Evolutionary conservation across 176 grass and related monocot species (phyloP).

Genomic region (Saccharum spontaneum): DNA sequence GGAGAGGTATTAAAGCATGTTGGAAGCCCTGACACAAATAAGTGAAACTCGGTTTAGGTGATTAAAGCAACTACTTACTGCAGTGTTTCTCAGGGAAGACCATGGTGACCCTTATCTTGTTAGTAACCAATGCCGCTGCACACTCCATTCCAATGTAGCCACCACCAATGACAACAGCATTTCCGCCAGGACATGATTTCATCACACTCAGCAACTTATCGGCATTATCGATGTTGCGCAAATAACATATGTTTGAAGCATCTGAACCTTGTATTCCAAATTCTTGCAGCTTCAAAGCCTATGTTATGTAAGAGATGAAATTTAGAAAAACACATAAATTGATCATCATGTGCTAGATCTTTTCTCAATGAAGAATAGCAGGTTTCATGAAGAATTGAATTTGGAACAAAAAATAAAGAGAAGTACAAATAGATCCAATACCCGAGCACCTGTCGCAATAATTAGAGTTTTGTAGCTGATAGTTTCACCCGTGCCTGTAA

Average conservation of each 20-base stretch:
- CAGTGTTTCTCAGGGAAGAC: conserved; percentile 96
- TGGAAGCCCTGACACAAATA: neutral
- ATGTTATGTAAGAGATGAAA: conserved; percentile 33
- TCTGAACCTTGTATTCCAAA: conserved; percentile 77
- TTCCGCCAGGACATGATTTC: conserved; percentile 65
- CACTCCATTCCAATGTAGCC: conserved; percentile 99
- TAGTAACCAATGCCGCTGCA: conserved; percentile 82
- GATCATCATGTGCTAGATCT: neutral
- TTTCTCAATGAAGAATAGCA: neutral
- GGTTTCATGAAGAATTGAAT: neutral
- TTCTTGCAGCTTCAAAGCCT: conserved; percentile 94
- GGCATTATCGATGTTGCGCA: conserved; percentile 71
- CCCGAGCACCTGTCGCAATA: conserved; percentile 96
- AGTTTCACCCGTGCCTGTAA: conserved; percentile 77
- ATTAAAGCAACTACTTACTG: conserved; percentile 56
- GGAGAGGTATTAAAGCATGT: conserved; percentile 12
- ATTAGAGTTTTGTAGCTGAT: conserved; percentile 95
- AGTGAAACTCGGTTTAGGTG: neutral
- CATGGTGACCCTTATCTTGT: conserved; percentile 85
- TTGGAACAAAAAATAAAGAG: neutral
- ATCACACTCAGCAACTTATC: conserved; percentile 75
- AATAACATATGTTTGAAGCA: conserved; percentile 88
- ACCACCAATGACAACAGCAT: conserved; percentile 93
- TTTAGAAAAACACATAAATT: neutral
- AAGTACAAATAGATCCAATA: conserved; percentile 51